phyloP scores from a whole-genome alignment of 768 basidiomycete genomes.

The Boletus huronensis region DNA sequence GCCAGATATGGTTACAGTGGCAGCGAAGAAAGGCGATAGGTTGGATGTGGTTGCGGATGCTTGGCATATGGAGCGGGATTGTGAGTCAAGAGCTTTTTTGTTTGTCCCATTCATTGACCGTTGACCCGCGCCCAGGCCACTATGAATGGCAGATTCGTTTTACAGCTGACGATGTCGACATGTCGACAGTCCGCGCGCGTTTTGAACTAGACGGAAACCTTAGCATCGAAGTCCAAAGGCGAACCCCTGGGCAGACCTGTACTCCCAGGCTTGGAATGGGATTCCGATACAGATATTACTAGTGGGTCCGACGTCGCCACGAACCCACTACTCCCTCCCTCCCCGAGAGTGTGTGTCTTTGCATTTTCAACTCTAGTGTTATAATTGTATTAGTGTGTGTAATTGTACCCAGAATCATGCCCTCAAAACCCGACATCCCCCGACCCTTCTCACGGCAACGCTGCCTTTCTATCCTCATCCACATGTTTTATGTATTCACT shows the following conservation, averaged over 20 bases:
- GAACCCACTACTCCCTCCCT: neutral
- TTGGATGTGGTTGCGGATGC: constrained; percentile 57
- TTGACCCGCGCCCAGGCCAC: constrained; percentile 40
- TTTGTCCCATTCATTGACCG: constrained; percentile 4
- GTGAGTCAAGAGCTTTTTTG: constrained; percentile 37
- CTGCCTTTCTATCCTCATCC: neutral
- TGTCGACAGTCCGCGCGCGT: constrained; percentile 48
- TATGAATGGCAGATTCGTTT: constrained; percentile 62
- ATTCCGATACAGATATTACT: constrained; percentile 26
- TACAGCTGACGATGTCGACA: constrained; percentile 51
- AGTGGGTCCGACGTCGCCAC: constrained; percentile 5
- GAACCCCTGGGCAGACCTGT: constrained; percentile 25
- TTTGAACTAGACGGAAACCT: constrained; percentile 45
- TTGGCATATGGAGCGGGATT: constrained; percentile 58
- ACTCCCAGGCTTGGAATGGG: constrained; percentile 26
- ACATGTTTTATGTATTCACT: constrained; percentile 13
- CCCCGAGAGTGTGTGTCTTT: constrained; percentile 3
- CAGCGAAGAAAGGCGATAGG: constrained; percentile 56
- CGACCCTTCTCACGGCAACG: constrained; percentile 1
- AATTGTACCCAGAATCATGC: constrained; percentile 21
- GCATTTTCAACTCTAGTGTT: constrained; percentile 10
- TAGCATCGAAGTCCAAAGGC: constrained; percentile 43
- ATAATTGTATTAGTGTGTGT: constrained; percentile 26
- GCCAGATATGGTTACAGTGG: constrained; percentile 64
- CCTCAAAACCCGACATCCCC: constrained; percentile 4